phyloP scores from a whole-genome alignment of 768 basidiomycete genomes.

The Pleurotus sapidus region DNA sequence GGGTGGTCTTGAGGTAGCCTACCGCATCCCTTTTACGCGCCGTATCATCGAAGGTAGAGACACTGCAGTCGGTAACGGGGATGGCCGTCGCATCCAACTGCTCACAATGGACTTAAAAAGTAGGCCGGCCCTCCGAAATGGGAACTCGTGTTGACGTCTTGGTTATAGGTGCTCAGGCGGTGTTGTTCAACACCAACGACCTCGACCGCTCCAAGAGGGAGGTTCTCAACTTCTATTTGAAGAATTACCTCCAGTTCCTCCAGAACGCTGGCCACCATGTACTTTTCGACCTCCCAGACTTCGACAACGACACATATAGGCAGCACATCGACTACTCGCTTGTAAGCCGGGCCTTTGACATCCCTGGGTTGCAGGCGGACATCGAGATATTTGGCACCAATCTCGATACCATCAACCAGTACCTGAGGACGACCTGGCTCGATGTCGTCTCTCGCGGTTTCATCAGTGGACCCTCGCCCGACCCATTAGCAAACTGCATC shows the following conservation, averaged over 20 bases:
- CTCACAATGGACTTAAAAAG: conserved; percentile 13
- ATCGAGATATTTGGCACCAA: conserved; percentile 11
- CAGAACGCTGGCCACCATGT: conserved; percentile 18
- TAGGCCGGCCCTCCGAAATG: neutral
- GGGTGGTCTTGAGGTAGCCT: conserved; percentile 8
- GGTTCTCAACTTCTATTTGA: conserved; percentile 12
- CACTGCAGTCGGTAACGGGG: conserved; percentile 8
- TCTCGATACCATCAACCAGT: conserved; percentile 13
- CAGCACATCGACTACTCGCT: conserved; percentile 19
- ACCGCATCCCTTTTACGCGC: conserved; percentile 6
- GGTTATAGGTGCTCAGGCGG: neutral
- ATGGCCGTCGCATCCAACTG: conserved; percentile 7
- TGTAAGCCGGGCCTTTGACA: conserved; percentile 9
- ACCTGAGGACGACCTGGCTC: conserved; percentile 8
- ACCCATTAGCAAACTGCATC: neutral
- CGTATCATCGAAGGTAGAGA: conserved; percentile 7
- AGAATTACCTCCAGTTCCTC: conserved; percentile 16
- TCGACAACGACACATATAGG: conserved; percentile 13
- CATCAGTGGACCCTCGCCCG: neutral
- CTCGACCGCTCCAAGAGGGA: conserved; percentile 4
- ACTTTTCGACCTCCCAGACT: conserved; percentile 19
- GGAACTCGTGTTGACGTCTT: neutral
- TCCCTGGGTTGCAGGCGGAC: conserved; percentile 8
- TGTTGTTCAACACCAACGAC: conserved; percentile 4
- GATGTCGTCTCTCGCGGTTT: neutral